Conservation (phyloP, 805 yeast genomes). For the Yamadazyma kitorensis region DNA sequence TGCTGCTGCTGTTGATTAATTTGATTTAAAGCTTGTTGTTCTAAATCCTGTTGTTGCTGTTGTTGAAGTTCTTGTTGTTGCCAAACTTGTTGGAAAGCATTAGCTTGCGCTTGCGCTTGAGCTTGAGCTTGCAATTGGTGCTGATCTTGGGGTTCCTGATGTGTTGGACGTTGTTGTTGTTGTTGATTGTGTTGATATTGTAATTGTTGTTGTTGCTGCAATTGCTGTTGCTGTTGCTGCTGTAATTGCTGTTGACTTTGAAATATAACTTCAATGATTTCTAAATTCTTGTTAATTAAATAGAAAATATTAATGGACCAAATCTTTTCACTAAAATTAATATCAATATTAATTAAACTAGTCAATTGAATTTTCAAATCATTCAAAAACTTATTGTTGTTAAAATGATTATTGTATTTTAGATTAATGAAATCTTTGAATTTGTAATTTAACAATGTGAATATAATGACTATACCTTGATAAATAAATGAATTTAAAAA, state of each 20-base stretch:
- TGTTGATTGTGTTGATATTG: background rate
- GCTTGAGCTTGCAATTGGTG: too few species aligned
- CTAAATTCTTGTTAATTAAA: constrained; percentile 28
- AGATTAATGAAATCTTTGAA: constrained; percentile 19
- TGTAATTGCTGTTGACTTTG: constrained; percentile 14
- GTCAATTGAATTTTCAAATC: constrained; percentile 22
- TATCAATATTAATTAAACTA: constrained; percentile 22
- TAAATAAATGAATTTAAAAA: constrained; percentile 48
- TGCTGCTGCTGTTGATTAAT: background rate
- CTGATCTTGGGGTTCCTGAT: constrained; percentile 1
- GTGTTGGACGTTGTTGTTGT: too few species aligned
- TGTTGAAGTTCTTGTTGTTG: too few species aligned
- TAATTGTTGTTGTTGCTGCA: background rate
- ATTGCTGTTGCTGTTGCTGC: background rate
- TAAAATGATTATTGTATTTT: constrained; percentile 8
- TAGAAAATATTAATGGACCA: constrained; percentile 37
- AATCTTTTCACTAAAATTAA: constrained; percentile 20
- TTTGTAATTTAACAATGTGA: constrained; percentile 46
- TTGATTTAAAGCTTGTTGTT: too few species aligned
- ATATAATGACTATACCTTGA: constrained; percentile 51
- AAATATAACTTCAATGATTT: constrained; percentile 24
- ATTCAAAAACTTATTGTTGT: constrained; percentile 17
- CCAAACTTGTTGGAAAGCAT: too few species aligned
- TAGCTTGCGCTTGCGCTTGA: too few species aligned
- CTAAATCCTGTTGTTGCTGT: too few species aligned